Percentiles rank a stretch among this genome's conserved stretches.
Conservation (phyloP, 192 early-diverging fungal species). For the Entomortierella parvispora region DNA sequence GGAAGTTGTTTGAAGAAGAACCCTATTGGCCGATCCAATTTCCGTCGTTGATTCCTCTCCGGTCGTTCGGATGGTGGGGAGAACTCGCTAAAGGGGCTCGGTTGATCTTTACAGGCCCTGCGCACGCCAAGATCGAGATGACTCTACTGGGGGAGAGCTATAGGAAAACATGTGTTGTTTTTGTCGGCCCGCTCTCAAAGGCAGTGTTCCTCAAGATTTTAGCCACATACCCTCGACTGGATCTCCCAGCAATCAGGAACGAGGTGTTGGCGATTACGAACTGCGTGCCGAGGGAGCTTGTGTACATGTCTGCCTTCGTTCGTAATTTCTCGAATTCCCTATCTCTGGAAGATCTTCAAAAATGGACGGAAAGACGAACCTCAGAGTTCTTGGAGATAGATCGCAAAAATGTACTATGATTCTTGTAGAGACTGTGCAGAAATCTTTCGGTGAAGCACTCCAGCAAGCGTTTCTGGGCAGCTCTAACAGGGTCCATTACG, state of each 20-base stretch:
- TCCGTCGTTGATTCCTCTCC: constrained; percentile 19
- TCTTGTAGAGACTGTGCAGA: background rate
- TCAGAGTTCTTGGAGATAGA: background rate
- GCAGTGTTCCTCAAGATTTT: constrained; percentile 22
- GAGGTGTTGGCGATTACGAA: constrained; percentile 30
- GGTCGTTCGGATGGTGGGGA: constrained; percentile 24
- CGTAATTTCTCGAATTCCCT: constrained; percentile 8
- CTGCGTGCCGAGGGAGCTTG: constrained; percentile 42
- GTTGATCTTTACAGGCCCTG: constrained; percentile 37
- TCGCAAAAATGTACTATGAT: constrained; percentile 17
- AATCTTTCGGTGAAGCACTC: constrained; percentile 24
- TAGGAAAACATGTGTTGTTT: constrained; percentile 11
- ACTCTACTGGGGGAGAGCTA: constrained; percentile 21
- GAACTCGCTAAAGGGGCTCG: constrained; percentile 27
- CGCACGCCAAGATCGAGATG: constrained; percentile 40
- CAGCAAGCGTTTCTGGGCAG: constrained; percentile 26
- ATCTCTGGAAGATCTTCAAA: constrained; percentile 5
- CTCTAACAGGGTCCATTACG: constrained; percentile 23
- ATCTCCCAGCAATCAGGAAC: constrained; percentile 2
- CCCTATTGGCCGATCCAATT: constrained; percentile 18
- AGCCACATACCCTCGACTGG: constrained; percentile 14
- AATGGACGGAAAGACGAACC: constrained; percentile 6
- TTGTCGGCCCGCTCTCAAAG: constrained; percentile 28
- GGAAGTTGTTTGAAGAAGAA: constrained; percentile 23
- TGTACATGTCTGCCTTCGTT: constrained; percentile 8